These are phyloP conservation scores for Kwoniella mangroviensis DNA, from an alignment of 768 basidiomycete genomes.

Conservation along the genomic window DNA sequence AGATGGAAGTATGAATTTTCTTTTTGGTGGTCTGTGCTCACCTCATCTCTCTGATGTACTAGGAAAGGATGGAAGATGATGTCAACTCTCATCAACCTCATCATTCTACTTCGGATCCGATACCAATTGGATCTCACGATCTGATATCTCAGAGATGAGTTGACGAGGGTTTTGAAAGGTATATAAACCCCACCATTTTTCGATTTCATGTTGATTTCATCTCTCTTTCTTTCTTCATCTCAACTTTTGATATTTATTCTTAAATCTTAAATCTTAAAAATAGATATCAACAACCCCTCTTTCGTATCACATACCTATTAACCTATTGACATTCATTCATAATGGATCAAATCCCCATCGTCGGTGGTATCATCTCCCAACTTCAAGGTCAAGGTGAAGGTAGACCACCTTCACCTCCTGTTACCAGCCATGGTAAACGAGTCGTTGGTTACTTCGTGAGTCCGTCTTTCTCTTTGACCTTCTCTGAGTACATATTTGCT, in stretches of 20 bases:
- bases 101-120: background rate
- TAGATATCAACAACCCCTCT: background rate
- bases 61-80: background rate
- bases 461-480: background rate
- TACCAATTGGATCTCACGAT: background rate
- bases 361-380: conserved; percentile 1
- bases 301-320: background rate
- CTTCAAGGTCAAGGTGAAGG: background rate
- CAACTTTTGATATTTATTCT: background rate
- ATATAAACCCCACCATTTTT: conserved; percentile 7
- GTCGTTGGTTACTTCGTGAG: conserved; percentile 22
- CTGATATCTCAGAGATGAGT: background rate
- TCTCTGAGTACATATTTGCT: background rate
- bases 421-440: conserved; percentile 5
- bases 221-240: conserved; percentile 15
- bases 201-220: background rate
- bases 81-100: background rate
- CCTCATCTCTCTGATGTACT: background rate
- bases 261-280: background rate
- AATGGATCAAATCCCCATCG: conserved; percentile 7
- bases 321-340: background rate
- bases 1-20: background rate
- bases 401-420: background rate
- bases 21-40: conserved; percentile 4
- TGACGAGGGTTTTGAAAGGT: conserved; percentile 1